phyloP scores from a whole-genome alignment of 345 rosid genomes.

The Erucastrum elatum region DNA sequence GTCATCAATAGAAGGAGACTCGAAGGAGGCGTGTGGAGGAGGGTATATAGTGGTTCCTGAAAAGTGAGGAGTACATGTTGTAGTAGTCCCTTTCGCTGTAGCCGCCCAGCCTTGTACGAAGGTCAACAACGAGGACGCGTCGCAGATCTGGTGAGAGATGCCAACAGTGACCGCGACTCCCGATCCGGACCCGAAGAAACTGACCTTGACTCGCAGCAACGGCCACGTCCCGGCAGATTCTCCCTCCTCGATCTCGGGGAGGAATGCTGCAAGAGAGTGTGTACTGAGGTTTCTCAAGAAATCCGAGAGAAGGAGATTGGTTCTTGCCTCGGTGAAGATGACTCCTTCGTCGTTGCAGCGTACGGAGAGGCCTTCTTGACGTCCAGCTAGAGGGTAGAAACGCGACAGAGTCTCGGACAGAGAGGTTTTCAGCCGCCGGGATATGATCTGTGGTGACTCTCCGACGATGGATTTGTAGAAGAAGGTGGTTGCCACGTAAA shows the following conservation, averaged over 20 bases:
- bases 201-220: neutral
- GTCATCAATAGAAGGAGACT: neutral
- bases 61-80: neutral
- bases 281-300: constrained; percentile 2
- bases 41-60: neutral
- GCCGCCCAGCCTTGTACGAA: neutral
- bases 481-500: neutral
- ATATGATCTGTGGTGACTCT: neutral
- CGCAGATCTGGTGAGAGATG: neutral
- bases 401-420: neutral
- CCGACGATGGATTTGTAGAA: neutral
- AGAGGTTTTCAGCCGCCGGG: neutral
- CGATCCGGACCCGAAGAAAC: neutral
- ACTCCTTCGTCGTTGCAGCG: constrained; percentile 5
- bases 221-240: constrained; percentile 4
- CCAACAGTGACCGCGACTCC: neutral
- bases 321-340: neutral
- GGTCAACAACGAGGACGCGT: neutral
- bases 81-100: neutral
- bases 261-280: neutral
- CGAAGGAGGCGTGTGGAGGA: neutral
- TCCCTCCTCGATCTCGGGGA: neutral
- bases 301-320: neutral
- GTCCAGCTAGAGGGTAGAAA: constrained; percentile 8
- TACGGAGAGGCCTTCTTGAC: neutral